Base-by-base conservation (phyloP, 23 red algal genomes). In the Gracilaria gracilis region DNA sequence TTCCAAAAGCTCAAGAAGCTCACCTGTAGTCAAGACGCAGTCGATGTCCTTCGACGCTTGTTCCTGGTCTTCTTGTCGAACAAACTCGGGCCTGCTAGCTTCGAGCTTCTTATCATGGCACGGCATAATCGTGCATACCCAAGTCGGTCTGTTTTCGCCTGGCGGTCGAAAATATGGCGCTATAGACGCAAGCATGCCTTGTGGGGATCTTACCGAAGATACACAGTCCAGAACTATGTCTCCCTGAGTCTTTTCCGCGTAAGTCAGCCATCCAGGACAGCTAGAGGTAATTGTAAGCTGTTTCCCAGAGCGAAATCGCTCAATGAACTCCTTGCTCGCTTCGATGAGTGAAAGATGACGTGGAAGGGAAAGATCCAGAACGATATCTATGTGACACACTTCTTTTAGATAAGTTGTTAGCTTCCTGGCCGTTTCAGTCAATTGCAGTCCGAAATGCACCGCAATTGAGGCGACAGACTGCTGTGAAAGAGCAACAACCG, bases 71-170 rank as follows among this genome's bases (percentile, higher is more conserved):
- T 86, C 55, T 16, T 53, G 20, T 82, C 69, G 20, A 25, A 48
- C 70, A 67, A 91, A 87, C 47, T 94, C 87, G 27, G 84, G 83
- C 25, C 87, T 35, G 69, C 50, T 80, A 0, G 91, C 92, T 80
- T 98, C 96, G 29, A 98, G 55, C 67, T 98, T 98, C 59, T 95
- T 98, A 51, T 98, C 96, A 75, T 85, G 82, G 58, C 96, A 98
- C 31, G 86, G 96, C 79, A 88, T 88, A 9, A 98, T 55, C 28
- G 85, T 46, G 23, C 44, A 87, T 6, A 85, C 31, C 92, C 85
- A 94, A 27, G 75, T 62, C 6, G 28, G 34, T 29, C 83, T 80
- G n/a, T 23, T 34, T 38, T 66, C 90, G 54, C 57, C 61, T 24
- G 35, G 57, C 14, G 57, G 83, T 49, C 28, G 57, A 64, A 87